Evolutionary conservation across 441 rosid species (phyloP), one percentile per base, ranked within the genome.

Genomic region (Breynia disticha): DNA sequence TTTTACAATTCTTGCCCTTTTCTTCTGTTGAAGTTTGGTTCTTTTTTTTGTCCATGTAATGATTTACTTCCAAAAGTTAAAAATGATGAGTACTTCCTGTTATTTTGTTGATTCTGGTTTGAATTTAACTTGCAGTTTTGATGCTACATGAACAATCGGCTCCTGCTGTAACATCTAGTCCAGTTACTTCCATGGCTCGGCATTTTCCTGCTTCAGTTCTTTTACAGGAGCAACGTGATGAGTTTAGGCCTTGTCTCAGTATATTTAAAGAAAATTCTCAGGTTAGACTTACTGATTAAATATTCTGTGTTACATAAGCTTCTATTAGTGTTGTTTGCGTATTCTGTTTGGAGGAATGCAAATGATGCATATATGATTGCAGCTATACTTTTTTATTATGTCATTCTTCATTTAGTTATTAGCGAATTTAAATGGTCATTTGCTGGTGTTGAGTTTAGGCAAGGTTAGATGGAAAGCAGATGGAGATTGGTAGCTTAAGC

Each of bases 201-300:
- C 81, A 76, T 66, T 77, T 88, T 50, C 87, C 96, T 48, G 65
- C 84, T 8, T 86, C 94, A 16, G 83, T 78, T 54, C 81, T 78
- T 56, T 76, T 70, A 54, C 97, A 76, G 76, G 95, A 87, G 79
- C 91, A 80, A 61, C 79, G 80, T 1, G 88, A 86, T 47, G 95
- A 82, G 49, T 66, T 67, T 47, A 71, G 67, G 62, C 68, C 83
- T 59, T 62, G 70, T 17, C 67, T 69, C 38, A 79, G 70, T 48
- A 48, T 66, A 13, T 59, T 52, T 10, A 78, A 77, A 76, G 93
- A 82, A 55, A 90, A 68, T 44, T 72, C 77, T 11, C 84, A 68
- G 91, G 96, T 87, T 45, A 65, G 56, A 52, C 54, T 62, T 19
- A 58, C 7, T 24, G 32, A 3, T 24, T 24, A 24, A 24, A 24